These are phyloP conservation scores for Brassica incana DNA, from an alignment of 345 rosid genomes.

Conservation along the genomic window DNA sequence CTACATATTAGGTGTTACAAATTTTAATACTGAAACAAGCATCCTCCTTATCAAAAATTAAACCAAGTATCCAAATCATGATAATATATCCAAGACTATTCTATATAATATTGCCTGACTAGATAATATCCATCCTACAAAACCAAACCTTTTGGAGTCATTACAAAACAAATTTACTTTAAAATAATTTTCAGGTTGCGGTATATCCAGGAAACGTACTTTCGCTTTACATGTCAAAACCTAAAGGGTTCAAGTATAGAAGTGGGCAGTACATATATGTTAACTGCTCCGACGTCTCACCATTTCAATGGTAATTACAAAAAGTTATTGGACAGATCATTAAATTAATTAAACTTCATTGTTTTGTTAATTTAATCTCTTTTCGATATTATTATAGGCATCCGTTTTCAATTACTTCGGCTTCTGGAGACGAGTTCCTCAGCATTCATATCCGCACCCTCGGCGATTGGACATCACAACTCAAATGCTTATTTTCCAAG, in stretches of 20 bases:
- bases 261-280: conserved; percentile 88
- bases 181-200: conserved; percentile 55
- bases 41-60: background rate
- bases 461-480: conserved; percentile 84
- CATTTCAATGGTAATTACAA: conserved; percentile 62
- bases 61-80: background rate
- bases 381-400: conserved; percentile 45
- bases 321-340: background rate
- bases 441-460: conserved; percentile 65
- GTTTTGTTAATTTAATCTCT: background rate
- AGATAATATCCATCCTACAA: background rate
- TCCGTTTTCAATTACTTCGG: conserved; percentile 71
- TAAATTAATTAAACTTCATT: background rate
- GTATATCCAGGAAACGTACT: conserved; percentile 84
- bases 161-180: background rate
- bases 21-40: background rate
- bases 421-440: conserved; percentile 63
- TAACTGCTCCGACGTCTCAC: conserved; percentile 74
- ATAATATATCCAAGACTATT: background rate
- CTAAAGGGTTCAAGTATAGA: conserved; percentile 74
- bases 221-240: conserved; percentile 70
- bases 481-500: conserved; percentile 58
- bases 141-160: background rate
- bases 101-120: background rate
- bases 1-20: background rate